phyloP scores from a whole-genome alignment of 202 grass and related monocot genomes.

The Dendrocalamus latiflorus region DNA sequence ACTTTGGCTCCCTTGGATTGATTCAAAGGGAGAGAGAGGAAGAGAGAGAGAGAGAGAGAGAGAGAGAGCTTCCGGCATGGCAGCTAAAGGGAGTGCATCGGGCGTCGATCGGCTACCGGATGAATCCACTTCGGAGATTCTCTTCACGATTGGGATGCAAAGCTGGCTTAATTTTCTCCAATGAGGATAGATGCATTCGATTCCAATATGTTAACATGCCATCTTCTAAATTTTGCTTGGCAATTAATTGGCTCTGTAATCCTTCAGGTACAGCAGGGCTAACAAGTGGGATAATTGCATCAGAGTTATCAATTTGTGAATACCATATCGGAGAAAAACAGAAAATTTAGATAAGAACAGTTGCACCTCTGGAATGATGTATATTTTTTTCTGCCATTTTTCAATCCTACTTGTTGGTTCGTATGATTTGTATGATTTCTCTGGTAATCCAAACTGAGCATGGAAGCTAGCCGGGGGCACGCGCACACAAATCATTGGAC shows the following conservation, averaged over 20 bases:
- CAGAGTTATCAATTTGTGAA: not conserved
- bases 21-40: constrained; percentile 40
- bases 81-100: constrained; percentile 11
- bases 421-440: not conserved
- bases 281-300: not conserved
- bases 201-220: not conserved
- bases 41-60: not conserved
- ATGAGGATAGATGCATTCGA: too few species aligned
- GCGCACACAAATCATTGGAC: not conserved
- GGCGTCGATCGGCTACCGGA: not conserved
- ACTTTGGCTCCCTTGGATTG: constrained; percentile 29
- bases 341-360: constrained; percentile 5
- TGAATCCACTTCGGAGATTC: constrained; percentile 27
- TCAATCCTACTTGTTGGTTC: not conserved
- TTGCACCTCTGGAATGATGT: not conserved
- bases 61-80: not conserved
- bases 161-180: not conserved
- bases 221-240: not conserved
- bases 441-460: not conserved
- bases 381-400: not conserved
- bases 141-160: not conserved
- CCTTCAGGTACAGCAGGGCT: not conserved
- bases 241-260: not conserved
- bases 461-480: constrained; percentile 10
- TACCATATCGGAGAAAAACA: not conserved